Evolutionary conservation across 1,284 basidiomycete genomes (phyloP), one percentile per base, ranked within the genome.

Genomic region (Tilletia indica): DNA sequence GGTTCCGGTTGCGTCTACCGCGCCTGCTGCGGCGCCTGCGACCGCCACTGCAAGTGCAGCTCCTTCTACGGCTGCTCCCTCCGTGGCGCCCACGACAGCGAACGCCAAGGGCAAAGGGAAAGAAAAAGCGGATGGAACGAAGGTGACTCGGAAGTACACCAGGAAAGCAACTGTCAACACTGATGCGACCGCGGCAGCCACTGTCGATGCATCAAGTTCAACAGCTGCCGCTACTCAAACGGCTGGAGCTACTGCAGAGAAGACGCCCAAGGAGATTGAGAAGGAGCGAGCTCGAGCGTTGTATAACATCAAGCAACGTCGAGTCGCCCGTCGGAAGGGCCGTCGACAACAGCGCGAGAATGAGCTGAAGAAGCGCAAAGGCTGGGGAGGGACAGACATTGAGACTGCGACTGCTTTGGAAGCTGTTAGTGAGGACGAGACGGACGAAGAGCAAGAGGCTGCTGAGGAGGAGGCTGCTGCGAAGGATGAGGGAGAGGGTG

Each of bases 321-420:
- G 56, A 14, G 56, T 58, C 12, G 56, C 56, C 4, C 56, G 56
- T 58, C 56, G 56, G 6, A 58, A 58, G 21, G 21, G 25, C 34
- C 56, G 56, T 31, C 21, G 56, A 58, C 16, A n/a, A 14, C 56
- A 58, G 21, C 56, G 56, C 12, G 56, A 58, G 21, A 31, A 25
- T 25, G 56, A 58, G 56, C 19, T 58, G n/a, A 58, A 58, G 56
- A 58, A 58, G 25, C 56, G 56, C 4, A 58, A 58, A 12, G 56
- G 56, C 56, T 58, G 56, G 56, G 12, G 6, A 31, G 56, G 56
- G 4, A 58, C 56, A 1, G 56, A 58, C 34, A 58, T 58, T 34
- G 56, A 58, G 8, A 58, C 56, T 5, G 56, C 56, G n/a, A 58
- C 56, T 58, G 21, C 56, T n/a, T 25, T 58, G 34, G 56, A 58